Conservation (phyloP, 163 green algal species). For the Botryococcus braunii region DNA sequence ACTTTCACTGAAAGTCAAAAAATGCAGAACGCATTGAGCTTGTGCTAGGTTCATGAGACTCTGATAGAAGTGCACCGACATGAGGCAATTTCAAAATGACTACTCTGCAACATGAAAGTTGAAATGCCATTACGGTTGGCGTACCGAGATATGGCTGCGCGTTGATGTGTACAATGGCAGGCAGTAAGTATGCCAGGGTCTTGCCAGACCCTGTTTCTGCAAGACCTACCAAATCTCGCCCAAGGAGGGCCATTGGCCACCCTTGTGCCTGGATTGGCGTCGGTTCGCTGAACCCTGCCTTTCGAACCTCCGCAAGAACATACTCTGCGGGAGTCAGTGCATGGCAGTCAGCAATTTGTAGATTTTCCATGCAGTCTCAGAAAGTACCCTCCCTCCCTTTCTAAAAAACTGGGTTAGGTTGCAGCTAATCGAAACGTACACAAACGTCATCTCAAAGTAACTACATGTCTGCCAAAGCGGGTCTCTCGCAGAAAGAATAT, state of each 20-base stretch:
- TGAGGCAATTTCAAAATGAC: neutral
- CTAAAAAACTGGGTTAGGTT: slow-evolving; percentile 2
- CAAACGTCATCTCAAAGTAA: slow-evolving; percentile 6
- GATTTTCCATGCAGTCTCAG: neutral
- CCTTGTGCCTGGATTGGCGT: slow-evolving; percentile 92
- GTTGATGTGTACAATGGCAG: slow-evolving; percentile 95
- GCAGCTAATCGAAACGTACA: neutral
- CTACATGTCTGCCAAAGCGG: neutral
- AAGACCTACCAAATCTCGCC: slow-evolving; percentile 86
- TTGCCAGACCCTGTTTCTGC: slow-evolving; percentile 96
- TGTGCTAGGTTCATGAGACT: neutral
- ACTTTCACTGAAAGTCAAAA: no score
- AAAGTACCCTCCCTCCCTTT: neutral
- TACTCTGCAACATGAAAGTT: neutral
- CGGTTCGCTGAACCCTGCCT: slow-evolving; percentile 71
- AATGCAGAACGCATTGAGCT: neutral
- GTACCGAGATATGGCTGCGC: slow-evolving; percentile 60
- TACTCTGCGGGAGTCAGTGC: slow-evolving; percentile 17
- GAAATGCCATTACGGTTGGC: no score
- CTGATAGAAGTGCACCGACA: neutral
- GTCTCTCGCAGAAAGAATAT: neutral
- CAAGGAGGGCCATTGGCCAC: slow-evolving; percentile 93
- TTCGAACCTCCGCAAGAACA: slow-evolving; percentile 53
- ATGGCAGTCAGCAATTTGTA: neutral
- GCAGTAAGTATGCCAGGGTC: slow-evolving; percentile 91